phyloP scores from a whole-genome alignment of 129 eudicot genomes.

The Silybum marianum region DNA sequence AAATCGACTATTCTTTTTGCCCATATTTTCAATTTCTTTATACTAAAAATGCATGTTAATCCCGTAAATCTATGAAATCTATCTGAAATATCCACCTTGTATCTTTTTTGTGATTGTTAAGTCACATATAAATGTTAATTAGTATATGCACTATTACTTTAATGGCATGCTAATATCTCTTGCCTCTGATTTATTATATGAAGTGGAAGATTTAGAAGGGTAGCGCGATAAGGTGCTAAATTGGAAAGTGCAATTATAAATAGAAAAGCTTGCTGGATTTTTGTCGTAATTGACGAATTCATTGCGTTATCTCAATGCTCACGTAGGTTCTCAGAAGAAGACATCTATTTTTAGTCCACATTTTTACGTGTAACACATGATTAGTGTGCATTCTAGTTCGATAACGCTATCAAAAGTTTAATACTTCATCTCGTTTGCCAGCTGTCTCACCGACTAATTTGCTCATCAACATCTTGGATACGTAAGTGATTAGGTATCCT shows the following conservation, averaged over 20 bases:
- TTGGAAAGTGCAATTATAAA: conserved; percentile 18
- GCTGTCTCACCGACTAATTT: conserved; percentile 29
- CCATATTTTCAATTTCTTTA: conserved; percentile 7
- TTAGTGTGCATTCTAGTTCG: conserved; percentile 39
- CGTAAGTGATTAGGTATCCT: conserved; percentile 25
- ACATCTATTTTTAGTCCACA: conserved; percentile 33
- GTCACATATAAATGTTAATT: conserved; percentile 18
- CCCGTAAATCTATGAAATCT: conserved; percentile 10
- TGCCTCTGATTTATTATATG: neutral
- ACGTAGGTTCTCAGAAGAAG: conserved; percentile 20
- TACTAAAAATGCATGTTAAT: conserved; percentile 7
- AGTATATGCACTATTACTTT: conserved; percentile 4
- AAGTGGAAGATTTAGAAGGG: conserved; percentile 13
- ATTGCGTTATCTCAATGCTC: conserved; percentile 29
- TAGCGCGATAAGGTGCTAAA: conserved; percentile 23
- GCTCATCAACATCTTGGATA: conserved; percentile 29
- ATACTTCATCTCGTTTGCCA: conserved; percentile 33
- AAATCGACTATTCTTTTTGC: neutral
- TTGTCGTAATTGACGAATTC: conserved; percentile 31
- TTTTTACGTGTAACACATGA: conserved; percentile 35
- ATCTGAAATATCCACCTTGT: neutral
- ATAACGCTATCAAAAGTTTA: conserved; percentile 29
- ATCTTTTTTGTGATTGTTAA: conserved; percentile 3
- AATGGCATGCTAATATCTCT: neutral
- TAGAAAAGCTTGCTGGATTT: conserved; percentile 31